A percentile compares a stretch with the other conserved stretches of the same genome.
phyloP scores from a whole-genome alignment of 176 grass and related monocot genomes.

The Dendrocalamus sinicus region DNA sequence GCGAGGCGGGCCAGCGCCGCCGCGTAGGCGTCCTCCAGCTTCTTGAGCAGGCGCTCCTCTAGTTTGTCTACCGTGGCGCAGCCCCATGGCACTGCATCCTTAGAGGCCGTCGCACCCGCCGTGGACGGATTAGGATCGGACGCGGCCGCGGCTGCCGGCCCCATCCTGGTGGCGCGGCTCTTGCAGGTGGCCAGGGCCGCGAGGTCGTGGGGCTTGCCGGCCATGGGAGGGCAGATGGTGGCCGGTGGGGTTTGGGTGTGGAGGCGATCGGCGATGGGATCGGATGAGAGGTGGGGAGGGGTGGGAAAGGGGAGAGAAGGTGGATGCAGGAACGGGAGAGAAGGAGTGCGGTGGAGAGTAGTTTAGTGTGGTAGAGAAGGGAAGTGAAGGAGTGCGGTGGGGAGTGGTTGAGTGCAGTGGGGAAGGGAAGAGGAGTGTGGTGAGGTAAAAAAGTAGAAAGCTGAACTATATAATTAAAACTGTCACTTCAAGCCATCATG shows the following conservation, averaged over 20 bases:
- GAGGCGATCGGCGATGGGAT: conserved; percentile 46
- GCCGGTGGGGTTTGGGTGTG: conserved; percentile 32
- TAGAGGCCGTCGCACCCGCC: background rate
- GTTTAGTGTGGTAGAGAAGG: no score
- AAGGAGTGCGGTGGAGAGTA: no score
- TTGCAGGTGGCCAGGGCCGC: conserved; percentile 18
- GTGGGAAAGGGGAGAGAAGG: no score
- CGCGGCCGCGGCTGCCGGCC: conserved; percentile 31
- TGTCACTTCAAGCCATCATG: no score
- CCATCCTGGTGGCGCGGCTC: conserved; percentile 43
- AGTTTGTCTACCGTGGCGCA: conserved; percentile 69
- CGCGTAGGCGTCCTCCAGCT: conserved; percentile 77
- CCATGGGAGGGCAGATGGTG: conserved; percentile 37
- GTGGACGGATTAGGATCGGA: conserved; percentile 50
- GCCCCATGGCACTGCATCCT: conserved; percentile 51
- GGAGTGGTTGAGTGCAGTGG: no score
- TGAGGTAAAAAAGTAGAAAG: no score
- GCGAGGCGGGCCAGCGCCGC: conserved; percentile 68
- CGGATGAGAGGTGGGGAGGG: conserved; percentile 14
- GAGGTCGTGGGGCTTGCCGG: conserved; percentile 38
- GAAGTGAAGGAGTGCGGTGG: no score
- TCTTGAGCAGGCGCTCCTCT: conserved; percentile 74
- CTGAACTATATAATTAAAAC: no score
- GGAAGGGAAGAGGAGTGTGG: no score
- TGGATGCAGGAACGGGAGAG: no score